These are phyloP conservation scores for Yamadazyma friedrichii DNA, from an alignment of 1,139 yeast species.

Conservation along the genomic window DNA sequence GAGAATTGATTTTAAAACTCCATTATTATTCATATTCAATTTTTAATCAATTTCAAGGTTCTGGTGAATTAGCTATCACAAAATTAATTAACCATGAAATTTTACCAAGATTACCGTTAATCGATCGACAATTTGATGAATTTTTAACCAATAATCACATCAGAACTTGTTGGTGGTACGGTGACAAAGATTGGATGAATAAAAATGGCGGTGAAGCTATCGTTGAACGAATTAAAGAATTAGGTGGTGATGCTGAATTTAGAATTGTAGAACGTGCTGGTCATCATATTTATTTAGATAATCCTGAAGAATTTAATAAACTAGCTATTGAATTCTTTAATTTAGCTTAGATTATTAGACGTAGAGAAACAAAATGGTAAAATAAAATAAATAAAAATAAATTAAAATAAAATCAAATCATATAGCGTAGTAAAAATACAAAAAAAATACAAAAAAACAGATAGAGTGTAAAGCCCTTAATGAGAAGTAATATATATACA, in stretches of 20 bases:
- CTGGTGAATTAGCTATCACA: constrained; percentile 48
- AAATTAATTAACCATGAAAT: constrained; percentile 42
- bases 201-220: constrained; percentile 39
- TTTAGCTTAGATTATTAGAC: constrained; percentile 2
- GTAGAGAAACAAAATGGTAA: too few species aligned
- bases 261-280: constrained; percentile 37
- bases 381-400: too few species aligned
- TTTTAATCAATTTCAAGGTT: constrained; percentile 44
- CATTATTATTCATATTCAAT: constrained; percentile 45
- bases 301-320: constrained; percentile 33
- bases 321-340: constrained; percentile 27
- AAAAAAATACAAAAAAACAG: not conserved
- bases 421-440: not conserved
- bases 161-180: constrained; percentile 38
- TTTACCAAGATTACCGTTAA: constrained; percentile 38
- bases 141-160: constrained; percentile 25
- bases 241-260: constrained; percentile 20
- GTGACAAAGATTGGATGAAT: constrained; percentile 49
- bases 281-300: constrained; percentile 43
- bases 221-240: constrained; percentile 21
- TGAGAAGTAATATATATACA: not conserved
- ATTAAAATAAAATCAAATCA: too few species aligned
- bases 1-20: constrained; percentile 31
- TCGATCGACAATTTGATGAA: constrained; percentile 40
- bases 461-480: not conserved